Evolutionary conservation across 192 early-diverging fungal species (phyloP).

Genomic region (Backusella psychrophila): DNA sequence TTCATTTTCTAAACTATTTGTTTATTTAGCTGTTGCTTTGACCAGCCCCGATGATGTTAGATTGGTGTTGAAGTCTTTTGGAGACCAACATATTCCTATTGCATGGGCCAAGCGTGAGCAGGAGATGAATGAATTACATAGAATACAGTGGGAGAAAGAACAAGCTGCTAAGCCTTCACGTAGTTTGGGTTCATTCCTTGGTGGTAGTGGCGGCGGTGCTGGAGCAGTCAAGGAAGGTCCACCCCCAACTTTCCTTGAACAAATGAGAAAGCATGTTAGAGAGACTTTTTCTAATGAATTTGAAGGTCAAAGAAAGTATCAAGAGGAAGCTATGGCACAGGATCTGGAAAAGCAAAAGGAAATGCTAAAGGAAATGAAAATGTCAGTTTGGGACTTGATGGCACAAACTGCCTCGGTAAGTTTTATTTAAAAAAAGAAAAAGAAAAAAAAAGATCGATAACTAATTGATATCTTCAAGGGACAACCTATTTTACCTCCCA

Average conservation of each 20-base stretch:
- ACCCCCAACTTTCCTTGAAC: conserved; percentile 58
- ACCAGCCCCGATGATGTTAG: conserved; percentile 76
- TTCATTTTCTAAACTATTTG: background rate
- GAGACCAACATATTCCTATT: conserved; percentile 62
- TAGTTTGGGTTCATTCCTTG: conserved; percentile 48
- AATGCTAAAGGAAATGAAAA: conserved; percentile 88
- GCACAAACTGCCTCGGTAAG: conserved; percentile 46
- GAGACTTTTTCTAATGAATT: conserved; percentile 75
- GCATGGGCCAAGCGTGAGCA: conserved; percentile 73
- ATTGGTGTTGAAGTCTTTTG: conserved; percentile 65
- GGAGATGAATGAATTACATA: conserved; percentile 58
- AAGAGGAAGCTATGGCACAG: conserved; percentile 60
- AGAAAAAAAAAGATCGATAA: background rate
- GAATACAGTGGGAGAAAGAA: conserved; percentile 68
- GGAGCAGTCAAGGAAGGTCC: conserved; percentile 56
- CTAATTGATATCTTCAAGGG: conserved; percentile 5
- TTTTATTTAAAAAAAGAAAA: conserved; percentile 2
- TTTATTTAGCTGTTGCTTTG: conserved; percentile 54
- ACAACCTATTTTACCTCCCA: conserved; percentile 7
- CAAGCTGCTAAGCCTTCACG: conserved; percentile 48
- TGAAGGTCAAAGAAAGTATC: conserved; percentile 60
- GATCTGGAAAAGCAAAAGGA: conserved; percentile 64
- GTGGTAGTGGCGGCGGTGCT: conserved; percentile 23
- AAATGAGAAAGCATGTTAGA: conserved; percentile 58
- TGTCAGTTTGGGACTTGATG: conserved; percentile 83